Evolutionary conservation across 1,284 basidiomycete species (phyloP).

Genomic region (Ustilago curta): DNA sequence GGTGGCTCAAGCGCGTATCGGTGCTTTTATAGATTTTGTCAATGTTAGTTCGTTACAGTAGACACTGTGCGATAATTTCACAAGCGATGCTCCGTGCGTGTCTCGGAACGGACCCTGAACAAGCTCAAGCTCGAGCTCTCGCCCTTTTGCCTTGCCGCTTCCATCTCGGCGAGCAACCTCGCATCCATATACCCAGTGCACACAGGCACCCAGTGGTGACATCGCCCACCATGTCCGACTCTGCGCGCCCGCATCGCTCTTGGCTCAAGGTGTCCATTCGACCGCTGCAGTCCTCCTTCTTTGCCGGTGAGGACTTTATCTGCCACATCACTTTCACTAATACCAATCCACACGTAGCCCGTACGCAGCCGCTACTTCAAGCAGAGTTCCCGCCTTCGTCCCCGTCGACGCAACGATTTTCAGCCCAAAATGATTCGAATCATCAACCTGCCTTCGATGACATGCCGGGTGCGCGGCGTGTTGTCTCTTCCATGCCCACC

Average conservation of each 20-base stretch:
- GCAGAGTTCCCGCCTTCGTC: slow-evolving; percentile 28
- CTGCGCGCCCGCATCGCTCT: slow-evolving; percentile 17
- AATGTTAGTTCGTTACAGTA: background rate
- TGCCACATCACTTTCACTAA: slow-evolving; percentile 90
- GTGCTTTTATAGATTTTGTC: too few relatives aligned
- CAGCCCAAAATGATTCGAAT: background rate
- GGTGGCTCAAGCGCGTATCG: slow-evolving; percentile 1
- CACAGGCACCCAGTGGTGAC: background rate
- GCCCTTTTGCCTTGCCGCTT: background rate
- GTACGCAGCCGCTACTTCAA: slow-evolving; percentile 71
- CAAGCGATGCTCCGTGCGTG: slow-evolving; percentile 1
- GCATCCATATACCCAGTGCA: background rate
- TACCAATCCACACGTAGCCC: slow-evolving; percentile 72
- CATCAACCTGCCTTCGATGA: slow-evolving; percentile 11
- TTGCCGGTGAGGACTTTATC: slow-evolving; percentile 87
- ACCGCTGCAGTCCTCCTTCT: slow-evolving; percentile 87
- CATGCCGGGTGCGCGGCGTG: slow-evolving; percentile 16
- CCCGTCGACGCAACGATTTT: background rate
- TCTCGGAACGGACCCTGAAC: background rate
- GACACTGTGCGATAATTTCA: background rate
- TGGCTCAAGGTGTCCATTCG: slow-evolving; percentile 72
- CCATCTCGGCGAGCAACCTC: background rate
- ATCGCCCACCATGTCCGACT: slow-evolving; percentile 18
- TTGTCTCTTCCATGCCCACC: slow-evolving; percentile 33
- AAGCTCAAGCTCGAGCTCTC: background rate